phyloP scores from a whole-genome alignment of 176 grass and related monocot genomes.

The Carex littledalei region DNA sequence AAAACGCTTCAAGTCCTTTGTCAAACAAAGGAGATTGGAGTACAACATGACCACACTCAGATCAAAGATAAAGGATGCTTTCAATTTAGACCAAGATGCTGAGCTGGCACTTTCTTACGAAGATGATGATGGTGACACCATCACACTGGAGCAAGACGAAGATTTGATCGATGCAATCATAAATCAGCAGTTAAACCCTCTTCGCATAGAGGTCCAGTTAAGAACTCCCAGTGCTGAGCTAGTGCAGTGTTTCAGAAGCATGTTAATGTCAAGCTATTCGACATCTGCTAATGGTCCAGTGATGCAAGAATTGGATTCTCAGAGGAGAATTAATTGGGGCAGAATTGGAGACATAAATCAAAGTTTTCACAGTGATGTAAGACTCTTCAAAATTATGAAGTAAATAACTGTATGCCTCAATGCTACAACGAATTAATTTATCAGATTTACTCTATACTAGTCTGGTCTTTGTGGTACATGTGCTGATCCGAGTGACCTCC shows the following conservation, averaged over 20 bases:
- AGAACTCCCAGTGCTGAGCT: constrained; percentile 14
- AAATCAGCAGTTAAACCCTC: constrained; percentile 72
- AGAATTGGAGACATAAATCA: background rate
- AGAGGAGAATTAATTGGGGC: background rate
- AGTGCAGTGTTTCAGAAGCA: background rate
- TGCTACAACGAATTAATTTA: background rate
- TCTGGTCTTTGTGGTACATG: background rate
- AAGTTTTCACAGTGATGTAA: constrained; percentile 6
- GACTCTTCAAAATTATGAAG: constrained; percentile 4
- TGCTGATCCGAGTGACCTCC: background rate
- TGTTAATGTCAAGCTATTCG: background rate
- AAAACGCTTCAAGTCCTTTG: constrained; percentile 58
- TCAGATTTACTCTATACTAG: background rate
- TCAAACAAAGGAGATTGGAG: constrained; percentile 31
- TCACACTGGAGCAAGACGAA: constrained; percentile 71
- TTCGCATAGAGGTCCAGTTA: constrained; percentile 68
- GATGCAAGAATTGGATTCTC: background rate
- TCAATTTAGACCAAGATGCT: constrained; percentile 43
- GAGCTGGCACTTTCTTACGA: constrained; percentile 63
- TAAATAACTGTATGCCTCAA: background rate
- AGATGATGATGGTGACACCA: constrained; percentile 67
- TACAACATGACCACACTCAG: constrained; percentile 39
- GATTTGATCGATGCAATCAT: constrained; percentile 73
- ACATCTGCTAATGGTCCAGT: background rate
- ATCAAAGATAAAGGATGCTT: constrained; percentile 57